Evolutionary conservation across 2,329 filamentous ascomycete species (phyloP).

Genomic region (Daldinia eschscholtzii): DNA sequence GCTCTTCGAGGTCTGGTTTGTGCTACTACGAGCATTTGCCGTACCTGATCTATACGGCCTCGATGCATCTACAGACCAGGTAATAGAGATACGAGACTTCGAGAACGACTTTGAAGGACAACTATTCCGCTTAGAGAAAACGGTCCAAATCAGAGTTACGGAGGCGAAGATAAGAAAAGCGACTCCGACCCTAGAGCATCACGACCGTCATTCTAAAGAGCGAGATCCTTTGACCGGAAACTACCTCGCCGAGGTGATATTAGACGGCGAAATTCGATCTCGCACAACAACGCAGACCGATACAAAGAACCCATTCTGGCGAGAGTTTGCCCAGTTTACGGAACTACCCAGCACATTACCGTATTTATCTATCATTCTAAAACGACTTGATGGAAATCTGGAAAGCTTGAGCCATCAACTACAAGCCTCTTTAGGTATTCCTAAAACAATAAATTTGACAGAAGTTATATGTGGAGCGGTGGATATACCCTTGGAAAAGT

Average conservation of each 20-base stretch:
- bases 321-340: slow-evolving; percentile 81
- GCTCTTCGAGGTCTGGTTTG: slow-evolving; percentile 98
- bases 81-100: slow-evolving; percentile 59
- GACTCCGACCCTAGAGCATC: slow-evolving; percentile 45
- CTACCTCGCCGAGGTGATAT: slow-evolving; percentile 82
- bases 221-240: slow-evolving; percentile 70
- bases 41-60: slow-evolving; percentile 89
- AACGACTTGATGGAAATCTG: slow-evolving; percentile 68
- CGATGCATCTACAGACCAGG: slow-evolving; percentile 59
- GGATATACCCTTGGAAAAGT: slow-evolving; percentile 83
- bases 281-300: slow-evolving; percentile 79
- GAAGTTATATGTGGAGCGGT: slow-evolving; percentile 76
- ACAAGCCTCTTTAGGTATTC: slow-evolving; percentile 58
- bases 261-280: slow-evolving; percentile 83
- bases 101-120: slow-evolving; percentile 60
- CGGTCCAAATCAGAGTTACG: slow-evolving; percentile 68
- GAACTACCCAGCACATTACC: slow-evolving; percentile 79
- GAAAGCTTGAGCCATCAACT: slow-evolving; percentile 62
- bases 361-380: slow-evolving; percentile 77
- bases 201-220: slow-evolving; percentile 55
- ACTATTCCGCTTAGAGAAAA: slow-evolving; percentile 73
- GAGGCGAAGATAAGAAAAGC: slow-evolving; percentile 70
- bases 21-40: slow-evolving; percentile 89
- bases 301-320: slow-evolving; percentile 83
- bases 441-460: slow-evolving; percentile 59